A percentile compares a stretch with the other conserved stretches of the same genome.
These are phyloP conservation scores for Cutaneotrichosporon daszewskae DNA, from an alignment of 1,284 basidiomycete genomes.

Conservation along the genomic window DNA sequence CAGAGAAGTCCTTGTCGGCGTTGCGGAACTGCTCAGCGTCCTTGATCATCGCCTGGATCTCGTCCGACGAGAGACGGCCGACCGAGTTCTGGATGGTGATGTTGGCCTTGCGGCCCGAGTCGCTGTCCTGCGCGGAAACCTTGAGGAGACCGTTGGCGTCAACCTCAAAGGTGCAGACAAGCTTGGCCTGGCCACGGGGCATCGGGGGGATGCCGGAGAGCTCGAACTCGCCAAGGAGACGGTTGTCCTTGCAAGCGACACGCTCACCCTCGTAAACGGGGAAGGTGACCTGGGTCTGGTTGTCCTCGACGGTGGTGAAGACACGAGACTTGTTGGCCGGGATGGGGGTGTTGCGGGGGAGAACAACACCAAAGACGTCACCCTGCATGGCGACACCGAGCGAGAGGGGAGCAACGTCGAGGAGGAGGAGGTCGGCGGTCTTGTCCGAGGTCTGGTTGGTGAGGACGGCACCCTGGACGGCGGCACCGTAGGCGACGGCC, in stretches of 20 bases:
- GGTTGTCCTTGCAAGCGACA: constrained; percentile 93
- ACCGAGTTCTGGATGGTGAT: constrained; percentile 80
- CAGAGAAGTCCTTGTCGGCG: constrained; percentile 93
- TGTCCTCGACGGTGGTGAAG: constrained; percentile 97
- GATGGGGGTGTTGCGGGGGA: constrained; percentile 88
- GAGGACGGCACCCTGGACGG: constrained; percentile 93
- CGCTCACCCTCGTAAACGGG: constrained; percentile 91
- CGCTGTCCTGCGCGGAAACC: constrained; percentile 89
- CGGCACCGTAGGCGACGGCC: constrained; percentile 91
- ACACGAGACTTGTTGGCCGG: constrained; percentile 93
- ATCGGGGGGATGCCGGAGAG: constrained; percentile 93
- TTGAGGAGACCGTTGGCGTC: constrained; percentile 91
- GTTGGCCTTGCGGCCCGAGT: constrained; percentile 91
- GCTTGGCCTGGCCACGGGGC: constrained; percentile 92
- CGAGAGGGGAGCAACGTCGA: constrained; percentile 92
- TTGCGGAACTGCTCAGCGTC: constrained; percentile 94
- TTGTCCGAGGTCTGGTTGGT: constrained; percentile 94
- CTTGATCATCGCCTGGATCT: constrained; percentile 98
- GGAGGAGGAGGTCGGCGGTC: constrained; percentile 87
- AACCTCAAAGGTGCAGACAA: constrained; percentile 93
- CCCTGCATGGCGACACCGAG: constrained; percentile 98
- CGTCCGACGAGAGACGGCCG: constrained; percentile 84
- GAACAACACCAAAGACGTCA: constrained; percentile 93
- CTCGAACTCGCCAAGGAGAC: constrained; percentile 95
- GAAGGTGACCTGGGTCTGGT: constrained; percentile 96